A percentile compares a stretch with the other conserved stretches of the same genome.
phyloP scores from a whole-genome alignment of 257 asterid genomes.

The Plantago ovata region DNA sequence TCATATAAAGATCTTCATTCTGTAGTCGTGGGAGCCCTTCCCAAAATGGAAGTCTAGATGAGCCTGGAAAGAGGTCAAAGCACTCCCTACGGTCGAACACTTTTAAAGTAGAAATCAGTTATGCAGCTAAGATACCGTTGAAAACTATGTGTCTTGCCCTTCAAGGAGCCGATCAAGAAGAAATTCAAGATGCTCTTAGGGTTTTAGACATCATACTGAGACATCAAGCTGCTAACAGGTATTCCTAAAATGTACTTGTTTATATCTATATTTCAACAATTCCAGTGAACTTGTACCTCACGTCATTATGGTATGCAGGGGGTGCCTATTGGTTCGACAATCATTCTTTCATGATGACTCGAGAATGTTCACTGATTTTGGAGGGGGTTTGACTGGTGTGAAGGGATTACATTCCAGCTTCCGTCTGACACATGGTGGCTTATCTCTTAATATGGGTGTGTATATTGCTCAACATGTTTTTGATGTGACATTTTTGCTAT shows the following conservation, averaged over 20 bases:
- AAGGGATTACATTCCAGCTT: conserved; percentile 82
- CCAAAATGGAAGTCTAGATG: conserved; percentile 35
- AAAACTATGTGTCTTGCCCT: conserved; percentile 51
- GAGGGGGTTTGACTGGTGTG: conserved; percentile 70
- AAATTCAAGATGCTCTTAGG: conserved; percentile 63
- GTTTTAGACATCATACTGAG: conserved; percentile 77
- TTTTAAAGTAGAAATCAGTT: conserved; percentile 61
- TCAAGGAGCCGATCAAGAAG: conserved; percentile 59
- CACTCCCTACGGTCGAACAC: conserved; percentile 41
- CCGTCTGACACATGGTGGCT: conserved; percentile 67
- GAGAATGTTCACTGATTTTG: conserved; percentile 62
- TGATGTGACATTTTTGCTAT: not conserved
- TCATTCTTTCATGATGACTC: conserved; percentile 82
- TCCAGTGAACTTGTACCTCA: conserved; percentile 28
- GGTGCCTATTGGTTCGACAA: conserved; percentile 79
- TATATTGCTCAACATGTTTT: conserved; percentile 20
- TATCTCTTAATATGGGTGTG: conserved; percentile 78
- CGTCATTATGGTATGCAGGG: conserved; percentile 49
- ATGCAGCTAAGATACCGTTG: conserved; percentile 72
- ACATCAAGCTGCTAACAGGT: conserved; percentile 91
- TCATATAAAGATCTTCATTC: conserved; percentile 12
- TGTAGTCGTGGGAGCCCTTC: conserved; percentile 36
- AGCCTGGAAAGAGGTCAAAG: conserved; percentile 61
- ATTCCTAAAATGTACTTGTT: conserved; percentile 13
- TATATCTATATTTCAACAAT: conserved; percentile 5